Conservation (phyloP, 192 early-diverging fungal genomes). For the Phlyctochytrium bullatum region DNA sequence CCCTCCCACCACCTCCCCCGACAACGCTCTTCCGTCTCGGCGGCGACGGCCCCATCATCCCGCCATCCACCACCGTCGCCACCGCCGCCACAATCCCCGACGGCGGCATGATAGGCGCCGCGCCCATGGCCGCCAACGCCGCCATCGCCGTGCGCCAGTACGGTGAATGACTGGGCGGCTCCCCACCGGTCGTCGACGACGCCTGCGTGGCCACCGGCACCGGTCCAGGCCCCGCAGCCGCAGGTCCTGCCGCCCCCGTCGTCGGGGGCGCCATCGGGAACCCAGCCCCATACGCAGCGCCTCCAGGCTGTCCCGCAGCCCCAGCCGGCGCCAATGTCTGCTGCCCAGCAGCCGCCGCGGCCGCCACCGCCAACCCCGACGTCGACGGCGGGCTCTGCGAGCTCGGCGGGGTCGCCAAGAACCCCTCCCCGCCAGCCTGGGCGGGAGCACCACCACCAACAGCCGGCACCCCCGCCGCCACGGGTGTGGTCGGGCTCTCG, state of each 20-base stretch:
- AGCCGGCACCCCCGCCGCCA: too few relatives aligned
- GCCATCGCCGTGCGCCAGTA: conserved; percentile 28
- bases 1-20: neutral
- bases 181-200: neutral
- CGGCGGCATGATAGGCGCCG: too few relatives aligned
- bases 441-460: neutral
- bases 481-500: too few relatives aligned
- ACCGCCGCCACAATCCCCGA: neutral
- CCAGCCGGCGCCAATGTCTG: too few relatives aligned
- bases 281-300: too few relatives aligned
- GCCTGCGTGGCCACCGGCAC: conserved; percentile 21
- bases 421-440: conserved; percentile 6
- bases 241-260: too few relatives aligned
- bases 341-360: too few relatives aligned
- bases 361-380: conserved; percentile 8
- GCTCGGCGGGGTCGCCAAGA: too few relatives aligned
- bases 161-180: conserved; percentile 24
- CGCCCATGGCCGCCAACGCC: conserved; percentile 1
- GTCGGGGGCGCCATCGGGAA: too few relatives aligned
- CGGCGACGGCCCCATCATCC: neutral
- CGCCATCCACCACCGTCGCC: neutral
- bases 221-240: too few relatives aligned
- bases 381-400: too few relatives aligned
- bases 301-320: conserved; percentile 7
- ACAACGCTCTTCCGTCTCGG: neutral